phyloP scores from a whole-genome alignment of 371 early-diverging fungal species.

The Rhizopus delemar region DNA sequence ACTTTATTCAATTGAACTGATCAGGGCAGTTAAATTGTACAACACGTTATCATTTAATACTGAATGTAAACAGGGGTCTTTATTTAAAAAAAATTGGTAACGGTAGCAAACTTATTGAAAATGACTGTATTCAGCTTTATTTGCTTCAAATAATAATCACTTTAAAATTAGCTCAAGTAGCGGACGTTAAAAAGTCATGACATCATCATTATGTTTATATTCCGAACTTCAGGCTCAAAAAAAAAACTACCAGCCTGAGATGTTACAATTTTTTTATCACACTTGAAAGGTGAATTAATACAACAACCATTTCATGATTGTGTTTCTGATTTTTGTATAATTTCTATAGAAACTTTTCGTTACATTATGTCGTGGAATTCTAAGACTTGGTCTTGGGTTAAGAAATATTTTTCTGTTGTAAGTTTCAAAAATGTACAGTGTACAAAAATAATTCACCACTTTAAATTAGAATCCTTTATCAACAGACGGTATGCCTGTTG shows the following conservation, averaged over 20 bases:
- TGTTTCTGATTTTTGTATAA: background rate
- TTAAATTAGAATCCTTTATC: slow-evolving; percentile 58
- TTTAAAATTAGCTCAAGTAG: too few species aligned
- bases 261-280: background rate
- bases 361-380: slow-evolving; percentile 48
- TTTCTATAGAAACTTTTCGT: background rate
- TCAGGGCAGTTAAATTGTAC: too few species aligned
- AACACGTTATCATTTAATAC: too few species aligned
- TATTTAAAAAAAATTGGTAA: too few species aligned
- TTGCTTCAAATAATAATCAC: too few species aligned
- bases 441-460: background rate
- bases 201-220: background rate
- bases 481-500: slow-evolving; percentile 63
- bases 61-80: too few species aligned
- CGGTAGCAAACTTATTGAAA: too few species aligned
- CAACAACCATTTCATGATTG: background rate
- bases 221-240: background rate
- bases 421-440: slow-evolving; percentile 1
- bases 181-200: too few species aligned
- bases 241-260: background rate
- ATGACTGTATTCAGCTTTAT: too few species aligned
- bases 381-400: slow-evolving; percentile 55
- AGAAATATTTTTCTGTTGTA: slow-evolving; percentile 52
- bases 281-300: slow-evolving; percentile 1
- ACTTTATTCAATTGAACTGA: too few species aligned